Base-by-base conservation (phyloP, 495 filamentous ascomycete species). In the Penicillium steckii region DNA sequence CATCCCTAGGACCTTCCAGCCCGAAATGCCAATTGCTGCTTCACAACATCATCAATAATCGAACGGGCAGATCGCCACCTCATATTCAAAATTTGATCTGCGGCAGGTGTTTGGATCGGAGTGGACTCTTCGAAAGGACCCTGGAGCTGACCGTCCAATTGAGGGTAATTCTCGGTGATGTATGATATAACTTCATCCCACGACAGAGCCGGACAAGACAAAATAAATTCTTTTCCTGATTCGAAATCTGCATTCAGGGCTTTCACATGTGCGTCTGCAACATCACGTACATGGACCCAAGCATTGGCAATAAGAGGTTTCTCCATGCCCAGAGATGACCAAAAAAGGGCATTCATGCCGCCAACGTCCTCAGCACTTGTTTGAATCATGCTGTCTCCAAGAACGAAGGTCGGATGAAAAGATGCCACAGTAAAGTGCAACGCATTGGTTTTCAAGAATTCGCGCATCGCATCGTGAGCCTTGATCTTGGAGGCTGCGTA, bases 81-180 rank as follows among this genome's bases (percentile, higher is more conserved):
- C 17, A 73, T 53, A 9, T 64, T 67, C 46, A 73, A 40, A 7
- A 60, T 59, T 29, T 55, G 58, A 46, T 68, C 57, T 3, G 81
- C 82, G 15, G 66, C 86, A 3, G 82, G 82, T 45, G 73, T 76
- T 1, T 79, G 77, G 0, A 72, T 81, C 18, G 75, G 73, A 4
- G 77, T 85, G 59, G 22, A 23, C 1, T 8, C 33, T 13, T 47
- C 52, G 41, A 71, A 59, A 2, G 51, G 55, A 44, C 51, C 52
- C 40, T 64, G 43, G 49, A 62, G 27, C 29, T 61, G 56, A 33
- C 54, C 40, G 2, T 40, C 53, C 0, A 69, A 27, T 1, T 27
- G 24, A 2, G 70, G 64, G 54, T 67, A 75, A 44, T 64, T 59
- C 38, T 46, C 26, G 33, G 52, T 64, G 3, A 68, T 47, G 51